Percentiles rank a stretch among this genome's conserved stretches.
Conservation (phyloP, 768 basidiomycete genomes). For the Brasilioporus rufonigricans region DNA sequence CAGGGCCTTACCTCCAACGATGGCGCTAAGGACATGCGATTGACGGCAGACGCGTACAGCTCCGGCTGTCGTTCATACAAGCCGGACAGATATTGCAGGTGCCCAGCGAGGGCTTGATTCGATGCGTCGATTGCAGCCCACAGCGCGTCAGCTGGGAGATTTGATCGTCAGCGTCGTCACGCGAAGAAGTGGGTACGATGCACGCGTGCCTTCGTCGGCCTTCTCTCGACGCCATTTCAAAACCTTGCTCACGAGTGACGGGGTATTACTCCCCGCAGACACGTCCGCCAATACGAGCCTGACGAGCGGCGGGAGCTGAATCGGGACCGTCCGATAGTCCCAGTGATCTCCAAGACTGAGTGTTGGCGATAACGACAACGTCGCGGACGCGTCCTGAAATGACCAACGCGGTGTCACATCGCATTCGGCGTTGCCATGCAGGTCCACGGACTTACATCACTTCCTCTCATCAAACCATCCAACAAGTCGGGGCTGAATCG, state of each 20-base stretch:
- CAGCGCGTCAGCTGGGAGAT: constrained; percentile 50
- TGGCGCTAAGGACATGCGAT: constrained; percentile 59
- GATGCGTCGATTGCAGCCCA: constrained; percentile 64
- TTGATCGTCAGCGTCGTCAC: constrained; percentile 1
- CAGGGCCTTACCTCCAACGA: constrained; percentile 47
- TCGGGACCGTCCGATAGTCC: constrained; percentile 68
- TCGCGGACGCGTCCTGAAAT: constrained; percentile 13
- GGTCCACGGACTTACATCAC: constrained; percentile 19
- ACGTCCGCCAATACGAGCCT: constrained; percentile 92
- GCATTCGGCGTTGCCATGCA: neutral
- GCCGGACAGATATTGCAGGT: constrained; percentile 49
- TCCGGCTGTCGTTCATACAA: constrained; percentile 46
- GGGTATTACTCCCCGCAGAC: constrained; percentile 94
- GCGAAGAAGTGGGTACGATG: neutral
- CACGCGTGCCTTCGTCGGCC: constrained; percentile 46
- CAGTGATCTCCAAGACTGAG: constrained; percentile 59
- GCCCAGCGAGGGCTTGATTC: constrained; percentile 58
- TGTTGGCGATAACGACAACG: constrained; percentile 44
- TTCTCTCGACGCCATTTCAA: constrained; percentile 82
- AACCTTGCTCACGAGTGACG: constrained; percentile 89
- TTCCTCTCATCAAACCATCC: constrained; percentile 22
- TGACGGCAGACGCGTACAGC: constrained; percentile 55
- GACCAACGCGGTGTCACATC: neutral
- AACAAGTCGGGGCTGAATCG: constrained; percentile 69
- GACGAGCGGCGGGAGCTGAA: constrained; percentile 80